Base-by-base conservation (phyloP, 225 moss, liverwort and hornwort species). In the Pseudisothecium myosuroides region DNA sequence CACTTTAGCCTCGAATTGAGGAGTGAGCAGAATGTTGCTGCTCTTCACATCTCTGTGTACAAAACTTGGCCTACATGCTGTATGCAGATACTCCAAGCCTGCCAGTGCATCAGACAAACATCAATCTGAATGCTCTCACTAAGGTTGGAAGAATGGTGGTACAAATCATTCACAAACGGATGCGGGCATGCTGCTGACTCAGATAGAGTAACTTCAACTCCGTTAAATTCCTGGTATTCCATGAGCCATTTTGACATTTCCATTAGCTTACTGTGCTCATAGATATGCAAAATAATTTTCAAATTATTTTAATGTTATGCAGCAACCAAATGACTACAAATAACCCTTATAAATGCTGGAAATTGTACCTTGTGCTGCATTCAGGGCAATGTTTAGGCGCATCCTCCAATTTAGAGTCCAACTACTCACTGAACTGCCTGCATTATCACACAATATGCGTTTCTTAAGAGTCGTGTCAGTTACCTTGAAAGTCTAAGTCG, bases 21-120 rank as follows among this genome's bases (percentile, higher is more conserved):
- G 59, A 78, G 85, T 90, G 59, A 96, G 91, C 36, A 96, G 28
- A 43, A 96, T 95, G 64, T 94, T 96, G 89, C 93, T 93, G 67
- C 94, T 96, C 58, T 96, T 96, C 19, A 96, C 93, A 86, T 96
- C 95, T 39, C 95, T 85, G 87, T 96, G 96, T 29, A 96, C 90
- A 16, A 94, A 93, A 80, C 86, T 89, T 10, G 96, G 96, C 72
- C 85, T 88, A 41, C 94, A 95, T 3, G 88, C 93, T 34, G 86
- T 81, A 84, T 96, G 96, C 2, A 96, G 88, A 79, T 96, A 95
- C 45, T 96, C 95, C 80, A 96, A 71, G 34, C 96, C 94, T 95
- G 90, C 82, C 16, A 41, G 10, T 27, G 36, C 77, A 68, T 14
- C 37, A 45, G 45, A 45, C 45, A 16, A 11, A 28, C 34, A 17